These are phyloP conservation scores for Exophiala lecanii-corni DNA, from an alignment of 2,329 filamentous ascomycete genomes.

Conservation along the genomic window DNA sequence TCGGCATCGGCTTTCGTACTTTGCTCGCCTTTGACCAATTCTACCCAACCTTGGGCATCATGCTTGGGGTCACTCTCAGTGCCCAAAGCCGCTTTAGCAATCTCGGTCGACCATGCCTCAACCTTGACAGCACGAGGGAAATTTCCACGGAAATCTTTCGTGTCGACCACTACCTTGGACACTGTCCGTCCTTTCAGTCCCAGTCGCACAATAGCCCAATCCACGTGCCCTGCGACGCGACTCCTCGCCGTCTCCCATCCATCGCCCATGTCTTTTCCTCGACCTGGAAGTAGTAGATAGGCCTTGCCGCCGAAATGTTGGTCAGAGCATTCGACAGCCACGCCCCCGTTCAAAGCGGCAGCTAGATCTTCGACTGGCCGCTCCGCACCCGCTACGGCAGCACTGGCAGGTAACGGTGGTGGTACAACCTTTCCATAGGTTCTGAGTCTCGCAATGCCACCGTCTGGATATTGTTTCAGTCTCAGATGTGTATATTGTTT, in stretches of 20 bases:
- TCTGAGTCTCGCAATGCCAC: conserved; percentile 40
- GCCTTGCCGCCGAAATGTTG: conserved; percentile 40
- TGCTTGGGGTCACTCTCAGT: conserved; percentile 30
- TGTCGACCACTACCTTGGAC: conserved; percentile 38
- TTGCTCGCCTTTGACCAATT: conserved; percentile 35
- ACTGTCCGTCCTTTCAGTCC: conserved; percentile 36
- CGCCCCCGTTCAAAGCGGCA: conserved; percentile 38
- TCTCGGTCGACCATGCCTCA: conserved; percentile 30
- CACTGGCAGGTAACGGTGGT: conserved; percentile 24
- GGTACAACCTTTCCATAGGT: conserved; percentile 41
- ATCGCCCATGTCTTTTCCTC: conserved; percentile 43
- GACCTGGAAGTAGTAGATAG: conserved; percentile 39
- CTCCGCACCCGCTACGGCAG: conserved; percentile 8
- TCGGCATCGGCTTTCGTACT: conserved; percentile 38
- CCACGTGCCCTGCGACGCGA: conserved; percentile 36
- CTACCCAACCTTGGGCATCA: conserved; percentile 35
- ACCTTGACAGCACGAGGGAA: conserved; percentile 39
- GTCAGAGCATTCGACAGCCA: conserved; percentile 37
- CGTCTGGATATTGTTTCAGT: conserved; percentile 44
- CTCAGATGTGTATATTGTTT: conserved; percentile 41
- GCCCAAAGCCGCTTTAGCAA: conserved; percentile 24
- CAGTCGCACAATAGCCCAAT: conserved; percentile 40
- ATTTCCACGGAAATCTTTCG: conserved; percentile 44
- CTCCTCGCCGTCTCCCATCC: conserved; percentile 42
- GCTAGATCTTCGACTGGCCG: conserved; percentile 36